phyloP scores from a whole-genome alignment of 345 rosid genomes.

The Sisymbrium irio region DNA sequence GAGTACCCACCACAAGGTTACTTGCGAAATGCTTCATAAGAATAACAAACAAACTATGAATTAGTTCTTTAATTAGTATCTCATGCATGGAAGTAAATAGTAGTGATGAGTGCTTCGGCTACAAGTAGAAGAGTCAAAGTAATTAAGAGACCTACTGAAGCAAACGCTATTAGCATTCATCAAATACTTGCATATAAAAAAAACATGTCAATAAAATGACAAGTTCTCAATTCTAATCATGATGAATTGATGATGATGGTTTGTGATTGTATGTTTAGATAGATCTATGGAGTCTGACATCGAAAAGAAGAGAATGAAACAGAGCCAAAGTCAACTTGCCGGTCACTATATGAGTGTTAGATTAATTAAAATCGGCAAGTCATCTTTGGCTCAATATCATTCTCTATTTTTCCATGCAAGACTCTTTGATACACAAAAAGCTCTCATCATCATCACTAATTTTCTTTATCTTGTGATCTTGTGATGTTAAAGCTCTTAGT shows the following conservation, averaged over 20 bases:
- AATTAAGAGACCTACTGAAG: neutral
- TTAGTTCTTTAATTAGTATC: no score
- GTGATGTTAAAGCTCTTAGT: neutral
- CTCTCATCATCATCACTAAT: constrained; percentile 1
- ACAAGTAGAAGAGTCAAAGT: no score
- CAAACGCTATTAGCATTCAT: neutral
- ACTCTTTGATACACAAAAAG: neutral
- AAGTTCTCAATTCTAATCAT: no score
- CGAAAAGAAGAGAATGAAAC: constrained; percentile 30
- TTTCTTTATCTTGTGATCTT: neutral
- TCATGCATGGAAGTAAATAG: no score
- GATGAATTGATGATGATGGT: no score
- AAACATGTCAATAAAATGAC: neutral
- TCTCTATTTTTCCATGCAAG: constrained; percentile 30
- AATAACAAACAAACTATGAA: no score
- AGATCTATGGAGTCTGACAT: constrained; percentile 13
- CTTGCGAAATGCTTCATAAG: no score
- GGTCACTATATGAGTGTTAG: neutral
- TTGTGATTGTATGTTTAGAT: neutral
- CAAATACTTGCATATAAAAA: neutral
- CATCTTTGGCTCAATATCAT: constrained; percentile 38
- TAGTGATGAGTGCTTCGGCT: no score
- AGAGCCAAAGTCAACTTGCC: constrained; percentile 38
- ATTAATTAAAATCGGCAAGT: constrained; percentile 25
- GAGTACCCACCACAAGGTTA: no score